A percentile compares a stretch with the other conserved stretches of the same genome.
phyloP scores from a whole-genome alignment of 768 basidiomycete species.

The Tulasnella calospora region DNA sequence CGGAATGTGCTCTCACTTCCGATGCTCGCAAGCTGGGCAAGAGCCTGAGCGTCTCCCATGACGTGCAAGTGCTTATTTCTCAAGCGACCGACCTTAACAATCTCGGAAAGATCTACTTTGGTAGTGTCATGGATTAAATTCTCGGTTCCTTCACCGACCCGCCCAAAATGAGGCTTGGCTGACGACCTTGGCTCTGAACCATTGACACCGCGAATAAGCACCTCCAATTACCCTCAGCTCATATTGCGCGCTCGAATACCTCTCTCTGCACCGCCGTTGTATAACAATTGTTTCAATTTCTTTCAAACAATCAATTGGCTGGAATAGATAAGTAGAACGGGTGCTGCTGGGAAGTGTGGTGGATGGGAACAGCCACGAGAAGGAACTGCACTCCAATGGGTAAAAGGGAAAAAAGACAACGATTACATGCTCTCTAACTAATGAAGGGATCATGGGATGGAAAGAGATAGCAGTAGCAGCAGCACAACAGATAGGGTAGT shows the following conservation, averaged over 20 bases:
- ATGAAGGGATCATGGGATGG: not conserved
- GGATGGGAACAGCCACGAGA: slow-evolving; percentile 95
- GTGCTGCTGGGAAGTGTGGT: slow-evolving; percentile 54
- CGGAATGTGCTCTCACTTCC: slow-evolving; percentile 77
- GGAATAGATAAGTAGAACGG: not conserved
- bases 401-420: not conserved
- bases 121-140: slow-evolving; percentile 37
- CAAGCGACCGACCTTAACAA: slow-evolving; percentile 76
- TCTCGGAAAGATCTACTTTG: slow-evolving; percentile 70
- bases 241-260: not conserved
- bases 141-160: not conserved
- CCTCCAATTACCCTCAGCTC: not conserved
- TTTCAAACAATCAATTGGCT: not conserved
- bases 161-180: not conserved
- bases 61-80: slow-evolving; percentile 83
- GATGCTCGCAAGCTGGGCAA: slow-evolving; percentile 81
- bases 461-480: no score
- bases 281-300: not conserved
- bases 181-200: not conserved
- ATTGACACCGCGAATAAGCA: no score
- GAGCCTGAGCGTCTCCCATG: slow-evolving; percentile 83
- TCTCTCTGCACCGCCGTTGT: not conserved
- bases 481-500: not conserved
- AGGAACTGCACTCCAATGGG: not conserved
- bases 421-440: slow-evolving; percentile 17